phyloP scores from a whole-genome alignment of 306 rosid species.

The Prunus padus region DNA sequence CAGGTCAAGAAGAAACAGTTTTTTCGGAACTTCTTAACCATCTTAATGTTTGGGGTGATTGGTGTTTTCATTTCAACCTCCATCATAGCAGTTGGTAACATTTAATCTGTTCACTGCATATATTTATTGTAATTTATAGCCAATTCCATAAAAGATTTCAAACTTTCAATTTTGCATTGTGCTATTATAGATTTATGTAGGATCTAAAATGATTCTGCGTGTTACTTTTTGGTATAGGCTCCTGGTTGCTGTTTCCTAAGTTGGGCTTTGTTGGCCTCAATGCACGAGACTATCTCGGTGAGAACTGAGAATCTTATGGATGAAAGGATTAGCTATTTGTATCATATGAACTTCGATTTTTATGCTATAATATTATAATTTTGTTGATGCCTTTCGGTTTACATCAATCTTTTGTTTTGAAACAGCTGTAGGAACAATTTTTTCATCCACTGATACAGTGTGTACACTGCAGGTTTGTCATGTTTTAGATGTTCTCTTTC shows the following conservation, averaged over 20 bases:
- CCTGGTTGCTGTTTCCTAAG: conserved; percentile 85
- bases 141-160: background rate
- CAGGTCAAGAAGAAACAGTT: conserved; percentile 97
- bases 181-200: background rate
- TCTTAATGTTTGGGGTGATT: conserved; percentile 79
- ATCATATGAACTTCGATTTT: background rate
- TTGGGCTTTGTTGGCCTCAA: conserved; percentile 57
- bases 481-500: conserved; percentile 27
- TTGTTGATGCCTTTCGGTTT: background rate
- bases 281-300: conserved; percentile 66
- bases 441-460: conserved; percentile 90
- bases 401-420: conserved; percentile 27
- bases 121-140: background rate
- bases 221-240: conserved; percentile 51
- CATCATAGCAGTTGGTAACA: conserved; percentile 59
- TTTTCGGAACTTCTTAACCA: conserved; percentile 82
- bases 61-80: conserved; percentile 77
- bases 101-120: background rate
- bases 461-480: conserved; percentile 88
- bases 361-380: background rate
- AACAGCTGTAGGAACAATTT: conserved; percentile 84
- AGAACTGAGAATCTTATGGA: conserved; percentile 14
- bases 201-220: conserved; percentile 26
- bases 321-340: background rate
- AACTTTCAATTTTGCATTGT: background rate